Base-by-base conservation (phyloP, 2,329 filamentous ascomycete genomes). In the Penicillium corylophilum region DNA sequence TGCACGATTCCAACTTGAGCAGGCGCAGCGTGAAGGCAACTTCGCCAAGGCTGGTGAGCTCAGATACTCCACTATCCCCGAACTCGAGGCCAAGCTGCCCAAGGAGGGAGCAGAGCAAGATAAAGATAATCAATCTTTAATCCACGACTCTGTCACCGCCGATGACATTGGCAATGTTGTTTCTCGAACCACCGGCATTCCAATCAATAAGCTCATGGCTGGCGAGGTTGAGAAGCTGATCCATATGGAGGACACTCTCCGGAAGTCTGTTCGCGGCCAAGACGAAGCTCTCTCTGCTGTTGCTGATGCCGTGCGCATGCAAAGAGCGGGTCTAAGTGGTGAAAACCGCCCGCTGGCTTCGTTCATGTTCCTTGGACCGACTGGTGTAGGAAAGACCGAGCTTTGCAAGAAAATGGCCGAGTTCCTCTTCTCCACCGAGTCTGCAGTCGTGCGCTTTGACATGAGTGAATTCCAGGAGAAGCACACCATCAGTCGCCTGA, bases 401-500 rank as follows among this genome's bases (percentile, higher is more conserved):
- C 83, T 97, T 1, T 96, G 92, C 80, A 97, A 97, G 79, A 93
- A 95, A 70, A 86, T 99, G 63, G 94, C 94, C 1, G 83, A 82
- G 51, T 97, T 96, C 76, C 79, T 99, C 33, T 99, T 97, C 74
- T 94, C 89, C 0, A 96, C 90, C 1, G 90, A 96, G 64, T 85
- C 85, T 24, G 93, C 94, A 2, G 90, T 99, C 23, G 84, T 96
- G 29, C 83, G 94, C 29, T 97, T 97, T 71, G 94, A 97, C 72
- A 97, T 97, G 94, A 90, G 86, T 63, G 94, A 99, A 68, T 97
- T 96, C 70, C 91, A 95, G 68, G 94, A 97, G 69, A 96, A 95
- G 72, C 93, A 97, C 68, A 97, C 94, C 3, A 89, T 97, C 50
- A 95, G 90, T 24, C 83, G 93, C 16, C 82, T 97, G 28, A 96